phyloP scores from a whole-genome alignment of 2,329 filamentous ascomycete species.

The Colletotrichum sp. region DNA sequence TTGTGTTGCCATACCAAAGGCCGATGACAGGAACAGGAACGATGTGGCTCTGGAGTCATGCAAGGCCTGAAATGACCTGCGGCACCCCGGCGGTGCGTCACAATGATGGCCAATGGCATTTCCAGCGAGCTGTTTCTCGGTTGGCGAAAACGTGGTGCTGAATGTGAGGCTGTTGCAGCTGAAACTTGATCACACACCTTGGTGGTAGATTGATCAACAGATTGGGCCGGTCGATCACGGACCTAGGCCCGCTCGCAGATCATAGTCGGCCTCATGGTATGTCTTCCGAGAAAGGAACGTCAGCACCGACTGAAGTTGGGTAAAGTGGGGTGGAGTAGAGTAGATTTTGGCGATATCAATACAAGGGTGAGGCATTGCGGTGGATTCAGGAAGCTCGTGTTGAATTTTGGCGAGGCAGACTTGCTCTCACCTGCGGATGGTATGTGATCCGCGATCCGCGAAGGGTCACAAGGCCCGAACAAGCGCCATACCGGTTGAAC shows the following conservation, averaged over 20 bases:
- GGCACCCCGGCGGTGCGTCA: not conserved
- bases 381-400: not conserved
- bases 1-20: not conserved
- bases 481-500: not conserved
- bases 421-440: not conserved
- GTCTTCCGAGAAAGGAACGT: not conserved
- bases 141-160: not conserved
- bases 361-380: not conserved
- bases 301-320: not conserved
- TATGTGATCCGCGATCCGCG: not conserved
- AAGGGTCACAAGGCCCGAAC: not conserved
- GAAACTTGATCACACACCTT: not conserved
- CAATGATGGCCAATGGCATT: not conserved
- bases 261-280: not conserved
- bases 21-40: not conserved
- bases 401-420: constrained; percentile 6
- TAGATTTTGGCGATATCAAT: not conserved
- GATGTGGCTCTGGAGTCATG: not conserved
- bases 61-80: not conserved
- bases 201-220: constrained; percentile 6
- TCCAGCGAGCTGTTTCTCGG: not conserved
- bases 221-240: not conserved
- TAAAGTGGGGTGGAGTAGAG: not conserved
- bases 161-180: constrained; percentile 8
- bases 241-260: not conserved